Evolutionary conservation across 225 moss, liverwort and hornwort species (phyloP).

Genomic region (Rhytidiadelphus loreus): DNA sequence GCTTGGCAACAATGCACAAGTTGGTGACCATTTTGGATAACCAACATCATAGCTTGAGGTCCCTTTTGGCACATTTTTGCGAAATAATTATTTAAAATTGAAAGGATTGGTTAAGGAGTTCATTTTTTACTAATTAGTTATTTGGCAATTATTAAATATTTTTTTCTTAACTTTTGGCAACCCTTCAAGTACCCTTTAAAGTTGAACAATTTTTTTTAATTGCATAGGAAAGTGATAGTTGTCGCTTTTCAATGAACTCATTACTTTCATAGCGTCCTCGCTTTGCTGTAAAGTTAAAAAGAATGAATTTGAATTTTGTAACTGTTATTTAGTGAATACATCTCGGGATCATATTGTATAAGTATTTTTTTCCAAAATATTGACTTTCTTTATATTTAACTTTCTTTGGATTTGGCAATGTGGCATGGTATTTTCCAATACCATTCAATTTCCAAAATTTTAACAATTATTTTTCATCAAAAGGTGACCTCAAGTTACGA

Average conservation of each 20-base stretch:
- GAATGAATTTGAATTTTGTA: no score
- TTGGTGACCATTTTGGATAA: background rate
- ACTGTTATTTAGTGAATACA: no score
- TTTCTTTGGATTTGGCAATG: background rate
- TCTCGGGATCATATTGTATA: fast-evolving
- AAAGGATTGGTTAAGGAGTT: background rate
- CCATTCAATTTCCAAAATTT: background rate
- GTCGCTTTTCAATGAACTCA: background rate
- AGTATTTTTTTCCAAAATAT: background rate
- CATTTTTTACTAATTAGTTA: background rate
- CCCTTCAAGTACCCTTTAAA: background rate
- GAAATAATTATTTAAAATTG: background rate
- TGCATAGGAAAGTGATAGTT: background rate
- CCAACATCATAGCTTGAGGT: background rate
- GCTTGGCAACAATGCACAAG: no score
- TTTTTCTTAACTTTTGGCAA: background rate
- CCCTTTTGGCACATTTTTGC: background rate
- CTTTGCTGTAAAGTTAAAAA: no score
- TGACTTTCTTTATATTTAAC: background rate
- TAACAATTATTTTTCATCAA: background rate
- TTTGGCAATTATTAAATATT: background rate
- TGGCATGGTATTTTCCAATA: background rate
- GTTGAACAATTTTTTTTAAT: background rate
- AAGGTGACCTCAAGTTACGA: fast-evolving
- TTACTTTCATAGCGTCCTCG: background rate